Percentiles rank a stretch among this genome's conserved stretches.
These are phyloP conservation scores for Hanseniaspora pseudoguilliermondii DNA, from an alignment of 805 yeast genomes.

Conservation along the genomic window DNA sequence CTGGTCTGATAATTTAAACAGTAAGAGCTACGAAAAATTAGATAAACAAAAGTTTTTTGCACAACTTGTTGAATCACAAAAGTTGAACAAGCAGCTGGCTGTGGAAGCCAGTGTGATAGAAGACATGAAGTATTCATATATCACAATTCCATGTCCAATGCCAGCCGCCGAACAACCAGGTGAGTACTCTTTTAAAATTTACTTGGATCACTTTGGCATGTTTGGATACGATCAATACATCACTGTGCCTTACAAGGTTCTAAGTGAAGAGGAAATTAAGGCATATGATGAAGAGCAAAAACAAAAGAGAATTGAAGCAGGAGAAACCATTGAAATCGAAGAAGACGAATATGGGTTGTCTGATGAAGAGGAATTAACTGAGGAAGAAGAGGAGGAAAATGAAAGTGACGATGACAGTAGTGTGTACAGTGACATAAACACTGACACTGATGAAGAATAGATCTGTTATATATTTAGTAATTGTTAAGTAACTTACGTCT, in stretches of 20 bases:
- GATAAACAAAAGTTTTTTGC: conserved; percentile 22
- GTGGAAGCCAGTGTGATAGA: background rate
- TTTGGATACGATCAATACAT: conserved; percentile 44
- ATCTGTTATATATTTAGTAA: conserved; percentile 8
- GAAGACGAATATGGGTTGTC: conserved; percentile 41
- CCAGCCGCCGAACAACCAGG: conserved; percentile 12
- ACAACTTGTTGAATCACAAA: conserved; percentile 13
- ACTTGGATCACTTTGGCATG: conserved; percentile 33
- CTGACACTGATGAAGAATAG: conserved; percentile 25
- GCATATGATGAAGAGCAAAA: background rate
- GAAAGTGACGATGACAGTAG: conserved; percentile 37
- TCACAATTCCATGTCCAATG: conserved; percentile 7
- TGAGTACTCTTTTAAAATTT: conserved; percentile 1
- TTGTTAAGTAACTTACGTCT: no score
- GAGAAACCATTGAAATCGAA: conserved; percentile 27
- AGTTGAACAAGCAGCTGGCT: background rate
- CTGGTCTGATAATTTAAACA: conserved; percentile 22
- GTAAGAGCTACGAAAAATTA: conserved; percentile 14
- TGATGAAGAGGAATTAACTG: conserved; percentile 33
- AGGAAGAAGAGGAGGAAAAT: conserved; percentile 47
- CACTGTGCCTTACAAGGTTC: conserved; percentile 39
- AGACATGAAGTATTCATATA: conserved; percentile 4
- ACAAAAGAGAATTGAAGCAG: conserved; percentile 22
- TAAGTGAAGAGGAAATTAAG: conserved; percentile 19
- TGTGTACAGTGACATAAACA: conserved; percentile 28